Conservation (phyloP, 2,329 filamentous ascomycete genomes). For the Calonectria naviculata region DNA sequence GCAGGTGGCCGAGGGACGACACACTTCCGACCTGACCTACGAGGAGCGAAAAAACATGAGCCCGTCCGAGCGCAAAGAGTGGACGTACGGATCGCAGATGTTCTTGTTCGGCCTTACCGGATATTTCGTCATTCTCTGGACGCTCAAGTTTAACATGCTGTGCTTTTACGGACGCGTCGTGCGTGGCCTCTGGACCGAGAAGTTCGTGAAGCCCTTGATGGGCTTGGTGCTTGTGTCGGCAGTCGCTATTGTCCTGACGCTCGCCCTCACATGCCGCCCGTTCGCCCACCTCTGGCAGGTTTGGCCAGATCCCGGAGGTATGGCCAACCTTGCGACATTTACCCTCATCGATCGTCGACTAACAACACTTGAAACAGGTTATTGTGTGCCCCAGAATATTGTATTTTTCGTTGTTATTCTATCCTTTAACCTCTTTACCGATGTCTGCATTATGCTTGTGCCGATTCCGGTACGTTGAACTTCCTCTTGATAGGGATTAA, state of each 20-base stretch:
- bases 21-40: conserved; percentile 43
- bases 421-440: not conserved
- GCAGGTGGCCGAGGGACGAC: conserved; percentile 41
- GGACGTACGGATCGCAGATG: not conserved
- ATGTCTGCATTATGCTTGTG: not conserved
- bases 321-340: not conserved
- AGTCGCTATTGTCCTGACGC: not conserved
- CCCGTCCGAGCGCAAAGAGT: conserved; percentile 18
- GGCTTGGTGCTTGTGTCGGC: not conserved
- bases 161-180: conserved; percentile 52
- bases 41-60: conserved; percentile 46
- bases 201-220: conserved; percentile 43
- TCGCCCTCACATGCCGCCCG: not conserved
- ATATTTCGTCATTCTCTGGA: conserved; percentile 52
- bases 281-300: not conserved
- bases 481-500: no score
- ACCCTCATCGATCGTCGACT: not conserved
- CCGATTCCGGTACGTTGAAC: not conserved
- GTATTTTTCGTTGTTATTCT: not conserved
- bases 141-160: conserved; percentile 53
- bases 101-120: conserved; percentile 18
- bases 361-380: not conserved
- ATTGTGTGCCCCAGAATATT: not conserved
- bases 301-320: conserved; percentile 3
- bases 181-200: conserved; percentile 47